Conservation (phyloP, 2,329 filamentous ascomycete species). For the Diaporthe longicolla region DNA sequence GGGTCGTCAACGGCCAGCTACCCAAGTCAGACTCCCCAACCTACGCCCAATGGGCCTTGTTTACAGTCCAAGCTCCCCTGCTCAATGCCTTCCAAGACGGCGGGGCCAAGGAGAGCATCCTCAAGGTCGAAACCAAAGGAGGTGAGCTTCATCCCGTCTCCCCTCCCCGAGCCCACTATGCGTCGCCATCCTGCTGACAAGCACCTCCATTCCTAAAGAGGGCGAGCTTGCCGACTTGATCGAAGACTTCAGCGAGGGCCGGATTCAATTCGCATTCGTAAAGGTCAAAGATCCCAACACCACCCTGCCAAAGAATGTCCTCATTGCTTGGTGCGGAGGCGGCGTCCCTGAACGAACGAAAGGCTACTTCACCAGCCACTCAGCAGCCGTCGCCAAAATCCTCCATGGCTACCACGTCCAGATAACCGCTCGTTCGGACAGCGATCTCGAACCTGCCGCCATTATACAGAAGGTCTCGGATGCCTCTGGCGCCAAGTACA, state of each 20-base stretch:
- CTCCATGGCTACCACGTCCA: conserved; percentile 98
- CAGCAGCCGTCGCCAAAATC: conserved; percentile 89
- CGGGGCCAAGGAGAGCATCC: conserved; percentile 88
- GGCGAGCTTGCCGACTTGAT: conserved; percentile 91
- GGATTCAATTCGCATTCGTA: conserved; percentile 96
- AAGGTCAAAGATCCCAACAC: conserved; percentile 98
- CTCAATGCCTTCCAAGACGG: conserved; percentile 93
- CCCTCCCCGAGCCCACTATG: conserved; percentile 21
- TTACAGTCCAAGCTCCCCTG: conserved; percentile 92
- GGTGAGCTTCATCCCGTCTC: conserved; percentile 64
- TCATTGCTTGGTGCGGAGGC: conserved; percentile 97
- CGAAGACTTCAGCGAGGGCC: conserved; percentile 96
- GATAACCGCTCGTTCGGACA: conserved; percentile 92
- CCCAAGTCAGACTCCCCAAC: conserved; percentile 78
- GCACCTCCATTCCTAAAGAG: conserved; percentile 65
- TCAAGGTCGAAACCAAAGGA: conserved; percentile 94
- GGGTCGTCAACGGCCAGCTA: conserved; percentile 67
- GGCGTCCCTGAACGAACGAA: conserved; percentile 98
- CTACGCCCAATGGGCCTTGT: conserved; percentile 93
- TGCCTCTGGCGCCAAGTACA: conserved; percentile 95
- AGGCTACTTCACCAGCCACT: conserved; percentile 97
- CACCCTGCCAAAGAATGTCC: conserved; percentile 87
- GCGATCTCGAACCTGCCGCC: conserved; percentile 86
- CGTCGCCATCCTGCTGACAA: conserved; percentile 42
- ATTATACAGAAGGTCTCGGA: conserved; percentile 96